phyloP scores from a whole-genome alignment of 768 basidiomycete genomes.

The Melanogaster broomeanus region DNA sequence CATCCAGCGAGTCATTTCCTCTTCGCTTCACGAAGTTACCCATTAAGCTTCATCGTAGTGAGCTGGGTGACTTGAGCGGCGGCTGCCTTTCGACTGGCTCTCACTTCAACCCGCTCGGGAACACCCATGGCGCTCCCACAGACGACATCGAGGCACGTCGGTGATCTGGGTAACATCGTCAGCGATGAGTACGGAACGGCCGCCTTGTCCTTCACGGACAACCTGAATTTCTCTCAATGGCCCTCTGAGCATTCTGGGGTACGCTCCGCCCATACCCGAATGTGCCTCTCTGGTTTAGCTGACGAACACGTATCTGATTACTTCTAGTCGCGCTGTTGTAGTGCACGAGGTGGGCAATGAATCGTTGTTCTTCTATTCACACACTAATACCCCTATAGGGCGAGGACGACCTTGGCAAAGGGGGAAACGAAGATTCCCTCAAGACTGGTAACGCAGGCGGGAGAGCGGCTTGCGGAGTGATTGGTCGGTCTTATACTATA shows the following conservation, averaged over 20 bases:
- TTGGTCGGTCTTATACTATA: conserved; percentile 45
- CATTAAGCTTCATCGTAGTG: conserved; percentile 7
- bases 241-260: conserved; percentile 70
- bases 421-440: conserved; percentile 64
- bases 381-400: conserved; percentile 43
- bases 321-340: conserved; percentile 64
- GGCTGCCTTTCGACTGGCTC: conserved; percentile 70
- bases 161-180: conserved; percentile 75
- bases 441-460: conserved; percentile 81
- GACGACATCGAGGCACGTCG: conserved; percentile 64
- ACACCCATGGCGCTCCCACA: conserved; percentile 64
- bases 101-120: conserved; percentile 75
- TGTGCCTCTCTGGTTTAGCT: not conserved
- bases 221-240: conserved; percentile 68
- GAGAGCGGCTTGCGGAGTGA: conserved; percentile 80
- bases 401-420: conserved; percentile 77
- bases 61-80: conserved; percentile 61
- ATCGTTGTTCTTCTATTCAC: conserved; percentile 6
- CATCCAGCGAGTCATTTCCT: conserved; percentile 59
- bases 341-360: conserved; percentile 62
- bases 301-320: conserved; percentile 4
- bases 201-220: conserved; percentile 58
- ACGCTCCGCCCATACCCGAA: conserved; percentile 17
- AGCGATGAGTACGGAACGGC: conserved; percentile 61
- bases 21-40: conserved; percentile 20